Percentiles rank a stretch among this genome's conserved stretches.
Evolutionary conservation across 176 grass and related monocot genomes (phyloP).

Genomic region (Carex parvula): DNA sequence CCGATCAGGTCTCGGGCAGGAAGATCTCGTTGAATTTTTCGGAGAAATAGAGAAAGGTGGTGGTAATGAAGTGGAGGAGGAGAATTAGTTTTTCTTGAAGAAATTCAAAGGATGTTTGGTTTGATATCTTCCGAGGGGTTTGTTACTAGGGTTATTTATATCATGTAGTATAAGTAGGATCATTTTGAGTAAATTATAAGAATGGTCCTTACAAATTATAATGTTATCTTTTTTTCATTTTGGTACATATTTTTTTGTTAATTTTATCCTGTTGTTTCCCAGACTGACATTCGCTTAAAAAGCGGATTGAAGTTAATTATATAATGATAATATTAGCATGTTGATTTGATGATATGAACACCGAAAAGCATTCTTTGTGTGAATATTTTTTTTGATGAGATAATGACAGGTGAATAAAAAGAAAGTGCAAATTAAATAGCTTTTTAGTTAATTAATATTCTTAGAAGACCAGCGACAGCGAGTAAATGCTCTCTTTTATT

Average conservation of each 20-base stretch:
- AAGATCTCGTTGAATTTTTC: not conserved
- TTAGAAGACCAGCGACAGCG: not conserved
- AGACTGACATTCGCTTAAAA: too few species aligned
- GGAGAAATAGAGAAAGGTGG: not conserved
- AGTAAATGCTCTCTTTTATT: not conserved
- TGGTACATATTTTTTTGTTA: too few species aligned
- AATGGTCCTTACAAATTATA: not conserved
- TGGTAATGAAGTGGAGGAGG: not conserved
- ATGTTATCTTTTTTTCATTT: not conserved
- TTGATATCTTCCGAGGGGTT: not conserved
- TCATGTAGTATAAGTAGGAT: not conserved
- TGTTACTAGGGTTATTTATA: not conserved
- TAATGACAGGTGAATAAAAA: not conserved
- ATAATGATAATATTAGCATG: too few species aligned
- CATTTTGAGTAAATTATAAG: not conserved
- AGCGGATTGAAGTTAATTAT: too few species aligned
- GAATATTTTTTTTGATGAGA: not conserved
- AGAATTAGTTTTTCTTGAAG: constrained; percentile 6
- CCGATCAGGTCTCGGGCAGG: not conserved
- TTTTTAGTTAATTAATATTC: not conserved
- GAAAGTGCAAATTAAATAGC: not conserved
- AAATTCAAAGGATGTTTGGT: not conserved
- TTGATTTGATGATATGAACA: too few species aligned
- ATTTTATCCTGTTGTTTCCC: too few species aligned
- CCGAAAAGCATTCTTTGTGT: not conserved